Conservation (phyloP, 768 basidiomycete genomes). For the Boletus sensibilis region DNA sequence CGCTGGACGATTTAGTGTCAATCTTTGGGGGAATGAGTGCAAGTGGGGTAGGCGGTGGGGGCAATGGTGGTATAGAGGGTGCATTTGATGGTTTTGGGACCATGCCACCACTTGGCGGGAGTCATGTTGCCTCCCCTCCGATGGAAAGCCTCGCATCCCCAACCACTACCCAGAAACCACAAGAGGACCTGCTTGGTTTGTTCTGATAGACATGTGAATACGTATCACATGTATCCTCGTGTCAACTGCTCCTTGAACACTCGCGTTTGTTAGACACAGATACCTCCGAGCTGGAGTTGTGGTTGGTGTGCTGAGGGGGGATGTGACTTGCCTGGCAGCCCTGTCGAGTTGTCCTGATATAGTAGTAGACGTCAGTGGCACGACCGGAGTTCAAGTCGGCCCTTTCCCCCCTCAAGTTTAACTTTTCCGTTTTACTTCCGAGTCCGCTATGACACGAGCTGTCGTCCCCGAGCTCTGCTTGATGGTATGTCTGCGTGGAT, state of each 20-base stretch:
- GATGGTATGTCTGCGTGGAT: background rate
- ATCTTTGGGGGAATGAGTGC: constrained; percentile 69
- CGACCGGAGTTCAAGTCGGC: background rate
- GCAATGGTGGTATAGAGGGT: constrained; percentile 6
- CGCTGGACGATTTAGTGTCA: constrained; percentile 89
- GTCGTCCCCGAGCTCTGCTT: background rate
- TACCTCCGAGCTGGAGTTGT: background rate
- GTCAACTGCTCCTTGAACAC: background rate
- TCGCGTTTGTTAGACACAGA: background rate
- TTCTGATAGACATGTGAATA: constrained; percentile 37
- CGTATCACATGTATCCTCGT: background rate
- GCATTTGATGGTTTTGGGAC: constrained; percentile 21
- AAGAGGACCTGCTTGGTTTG: constrained; percentile 57
- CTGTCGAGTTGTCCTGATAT: background rate
- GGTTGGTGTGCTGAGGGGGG: background rate
- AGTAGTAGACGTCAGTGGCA: background rate
- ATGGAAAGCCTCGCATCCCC: constrained; percentile 24
- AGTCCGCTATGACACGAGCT: background rate
- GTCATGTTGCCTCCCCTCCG: constrained; percentile 6
- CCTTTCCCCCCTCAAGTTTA: background rate
- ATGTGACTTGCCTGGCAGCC: background rate
- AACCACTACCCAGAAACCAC: constrained; percentile 31
- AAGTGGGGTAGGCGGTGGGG: constrained; percentile 18
- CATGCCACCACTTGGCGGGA: constrained; percentile 7
- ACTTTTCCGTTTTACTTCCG: background rate